These are phyloP conservation scores for Aspergillus diversus DNA, from an alignment of 495 filamentous ascomycete species.

Conservation along the genomic window DNA sequence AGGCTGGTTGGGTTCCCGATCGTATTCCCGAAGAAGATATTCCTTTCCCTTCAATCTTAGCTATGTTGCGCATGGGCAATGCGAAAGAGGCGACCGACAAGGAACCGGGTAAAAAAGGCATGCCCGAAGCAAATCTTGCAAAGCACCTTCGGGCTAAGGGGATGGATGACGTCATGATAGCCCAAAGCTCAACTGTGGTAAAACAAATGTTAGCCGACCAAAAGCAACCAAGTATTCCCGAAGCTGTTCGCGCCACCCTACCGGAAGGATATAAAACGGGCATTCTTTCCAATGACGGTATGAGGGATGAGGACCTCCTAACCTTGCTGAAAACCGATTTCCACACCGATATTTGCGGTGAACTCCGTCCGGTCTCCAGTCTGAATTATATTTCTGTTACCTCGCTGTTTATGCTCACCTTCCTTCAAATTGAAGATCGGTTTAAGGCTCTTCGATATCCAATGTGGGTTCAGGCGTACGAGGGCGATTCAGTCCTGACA, in stretches of 20 bases:
- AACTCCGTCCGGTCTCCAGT: neutral
- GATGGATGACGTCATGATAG: neutral
- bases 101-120: neutral
- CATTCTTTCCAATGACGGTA: no score
- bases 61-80: neutral
- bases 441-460: neutral
- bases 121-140: neutral
- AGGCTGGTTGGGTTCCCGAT: conserved; percentile 2
- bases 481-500: neutral
- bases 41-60: neutral
- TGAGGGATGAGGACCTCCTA: neutral
- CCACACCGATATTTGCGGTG: neutral
- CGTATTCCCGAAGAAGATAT: conserved; percentile 1
- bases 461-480: neutral
- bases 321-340: neutral
- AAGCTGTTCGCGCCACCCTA: neutral
- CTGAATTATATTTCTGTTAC: neutral
- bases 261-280: no score
- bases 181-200: no score
- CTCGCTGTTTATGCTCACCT: neutral
- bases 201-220: no score
- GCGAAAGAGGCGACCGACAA: neutral
- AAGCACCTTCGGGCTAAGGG: neutral
- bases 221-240: neutral
- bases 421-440: neutral